Percentiles rank a stretch among this genome's conserved stretches.
These are phyloP conservation scores for Boeremia lycopersici DNA, from an alignment of 2,329 filamentous ascomycete species.

Conservation along the genomic window DNA sequence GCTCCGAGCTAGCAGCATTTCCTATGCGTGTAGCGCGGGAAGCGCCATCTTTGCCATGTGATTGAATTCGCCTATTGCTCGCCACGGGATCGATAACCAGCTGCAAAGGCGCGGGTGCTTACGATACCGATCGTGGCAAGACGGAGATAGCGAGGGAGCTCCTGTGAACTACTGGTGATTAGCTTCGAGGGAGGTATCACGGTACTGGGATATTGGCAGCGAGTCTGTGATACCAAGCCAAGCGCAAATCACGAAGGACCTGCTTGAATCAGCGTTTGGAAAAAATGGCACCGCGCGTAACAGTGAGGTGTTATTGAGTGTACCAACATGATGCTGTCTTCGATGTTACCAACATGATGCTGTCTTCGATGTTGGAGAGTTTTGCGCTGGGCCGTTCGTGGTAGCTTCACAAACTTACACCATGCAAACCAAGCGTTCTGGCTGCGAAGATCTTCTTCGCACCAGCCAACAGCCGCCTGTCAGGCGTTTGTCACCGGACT, in stretches of 20 bases:
- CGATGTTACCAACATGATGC: background rate
- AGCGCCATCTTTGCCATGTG: background rate
- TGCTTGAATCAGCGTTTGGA: conserved; percentile 12
- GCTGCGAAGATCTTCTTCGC: conserved; percentile 2
- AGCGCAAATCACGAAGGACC: conserved; percentile 3
- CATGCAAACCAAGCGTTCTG: background rate
- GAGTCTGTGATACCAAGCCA: background rate
- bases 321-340: background rate
- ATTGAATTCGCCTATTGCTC: conserved; percentile 1
- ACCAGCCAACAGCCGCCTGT: conserved; percentile 10
- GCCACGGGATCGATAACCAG: background rate
- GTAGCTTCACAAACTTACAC: background rate
- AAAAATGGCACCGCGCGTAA: conserved; percentile 3
- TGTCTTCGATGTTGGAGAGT: background rate
- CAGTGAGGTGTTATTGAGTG: background rate
- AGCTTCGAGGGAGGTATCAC: conserved; percentile 12
- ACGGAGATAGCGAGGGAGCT: conserved; percentile 10
- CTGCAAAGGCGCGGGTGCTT: conserved; percentile 13
- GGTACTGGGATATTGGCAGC: conserved; percentile 17
- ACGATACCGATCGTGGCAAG: conserved; percentile 11
- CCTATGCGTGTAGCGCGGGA: conserved; percentile 10
- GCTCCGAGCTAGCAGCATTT: conserved; percentile 3
- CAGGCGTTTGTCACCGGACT: conserved; percentile 18
- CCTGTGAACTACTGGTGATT: background rate
- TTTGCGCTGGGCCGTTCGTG: background rate